Conservation (phyloP, 2,329 filamentous ascomycete genomes). For the Colletotrichum spaethianum region DNA sequence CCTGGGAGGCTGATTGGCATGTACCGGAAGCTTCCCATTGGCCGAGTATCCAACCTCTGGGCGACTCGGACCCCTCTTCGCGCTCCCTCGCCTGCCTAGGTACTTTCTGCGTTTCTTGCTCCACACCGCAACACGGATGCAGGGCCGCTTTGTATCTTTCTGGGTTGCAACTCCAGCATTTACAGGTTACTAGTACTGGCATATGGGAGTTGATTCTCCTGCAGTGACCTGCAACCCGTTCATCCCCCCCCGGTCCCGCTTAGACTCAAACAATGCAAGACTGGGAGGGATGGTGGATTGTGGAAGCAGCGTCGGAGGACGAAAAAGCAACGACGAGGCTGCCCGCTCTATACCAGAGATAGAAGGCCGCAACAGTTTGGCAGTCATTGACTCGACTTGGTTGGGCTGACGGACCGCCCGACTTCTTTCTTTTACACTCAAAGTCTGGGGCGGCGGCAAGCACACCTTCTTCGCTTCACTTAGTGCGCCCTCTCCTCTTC, state of each 20-base stretch:
- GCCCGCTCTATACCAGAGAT: conserved; percentile 24
- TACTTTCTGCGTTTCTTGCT: not conserved
- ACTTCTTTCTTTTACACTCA: not conserved
- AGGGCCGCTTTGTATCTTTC: conserved; percentile 10
- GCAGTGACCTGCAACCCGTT: conserved; percentile 17
- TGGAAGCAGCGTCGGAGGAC: not conserved
- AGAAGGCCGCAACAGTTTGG: not conserved
- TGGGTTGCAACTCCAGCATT: conserved; percentile 6
- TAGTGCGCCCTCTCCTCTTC: not conserved
- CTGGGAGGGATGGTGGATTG: not conserved
- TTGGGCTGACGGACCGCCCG: not conserved
- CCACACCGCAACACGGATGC: not conserved
- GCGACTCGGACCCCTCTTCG: conserved; percentile 17
- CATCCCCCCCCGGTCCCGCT: not conserved
- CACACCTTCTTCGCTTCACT: not conserved
- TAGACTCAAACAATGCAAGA: conserved; percentile 21
- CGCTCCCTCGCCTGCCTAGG: not conserved
- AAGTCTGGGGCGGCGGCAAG: conserved; percentile 2
- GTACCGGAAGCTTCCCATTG: conserved; percentile 31
- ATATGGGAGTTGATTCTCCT: conserved; percentile 10
- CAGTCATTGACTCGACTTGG: not conserved
- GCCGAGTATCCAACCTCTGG: not conserved
- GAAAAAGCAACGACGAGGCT: conserved; percentile 37
- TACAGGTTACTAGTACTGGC: not conserved
- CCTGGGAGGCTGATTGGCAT: conserved; percentile 12